Base-by-base conservation (phyloP, 2,329 filamentous ascomycete species). In the Colletotrichum simmondsii region DNA sequence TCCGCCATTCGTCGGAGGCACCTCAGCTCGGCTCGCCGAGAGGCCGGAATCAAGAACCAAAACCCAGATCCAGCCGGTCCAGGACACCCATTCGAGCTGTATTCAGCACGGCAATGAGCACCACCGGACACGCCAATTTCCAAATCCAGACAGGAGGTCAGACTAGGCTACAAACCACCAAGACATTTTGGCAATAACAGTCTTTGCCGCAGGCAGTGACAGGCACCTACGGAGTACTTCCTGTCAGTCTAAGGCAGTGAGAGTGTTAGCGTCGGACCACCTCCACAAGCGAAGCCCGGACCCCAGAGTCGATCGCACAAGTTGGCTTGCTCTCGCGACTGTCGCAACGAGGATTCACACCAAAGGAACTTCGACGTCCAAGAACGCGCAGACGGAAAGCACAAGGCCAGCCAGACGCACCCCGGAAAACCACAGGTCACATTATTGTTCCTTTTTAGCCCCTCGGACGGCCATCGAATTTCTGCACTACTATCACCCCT, bases 401-500 rank as follows among this genome's bases (percentile, higher is more conserved):
- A 61, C 57, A 46, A 28, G 37, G 57, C n/a, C 35, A 66, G 57
- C n/a, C 35, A 66, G 71, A 71, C 67, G 71, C 67, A 73, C 71
- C 61, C 71, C 68, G 37, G 67, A 71, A 71, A 71, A 71, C 67
- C 28, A 65, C 22, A 53, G n/a, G 61, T 73, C 68, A 62, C 57
- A 58, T 66, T 52, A 12, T 42, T 62, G 30, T 65, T 63, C 35
- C 60, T 59, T 64, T 62, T 69, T 62, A 59, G 54, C 54, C 64
- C 42, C 37, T 56, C 52, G 65, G 61, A 53, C 37, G 68, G 57
- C 19, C 68, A 60, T 70, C 68, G 58, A 59, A 72, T 42, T 54
- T 72, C 68, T 68, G 64, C 68, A 71, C 52, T 61, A 66, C 57
- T 19, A 26, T 22, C 26, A 56, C 46, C 64, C 60, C 24, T 56